Evolutionary conservation across 495 filamentous ascomycete genomes (phyloP).

Genomic region (Lasiosphaeris hirsuta): DNA sequence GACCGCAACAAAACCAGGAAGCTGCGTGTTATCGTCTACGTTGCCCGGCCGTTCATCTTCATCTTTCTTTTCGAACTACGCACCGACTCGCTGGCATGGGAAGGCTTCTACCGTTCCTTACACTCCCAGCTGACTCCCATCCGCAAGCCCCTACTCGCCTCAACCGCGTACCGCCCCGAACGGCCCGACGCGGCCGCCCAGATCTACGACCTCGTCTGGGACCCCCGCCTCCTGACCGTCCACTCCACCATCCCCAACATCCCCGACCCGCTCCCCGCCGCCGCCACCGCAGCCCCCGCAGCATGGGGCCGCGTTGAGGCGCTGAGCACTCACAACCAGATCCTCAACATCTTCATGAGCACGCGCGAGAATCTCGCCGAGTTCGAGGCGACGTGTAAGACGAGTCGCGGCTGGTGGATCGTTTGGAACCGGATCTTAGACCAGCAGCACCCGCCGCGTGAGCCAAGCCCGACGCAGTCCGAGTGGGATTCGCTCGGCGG

Average conservation of each 20-base stretch:
- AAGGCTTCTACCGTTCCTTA: constrained; percentile 73
- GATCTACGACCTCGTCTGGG: constrained; percentile 84
- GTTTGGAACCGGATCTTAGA: constrained; percentile 78
- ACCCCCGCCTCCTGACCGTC: constrained; percentile 69
- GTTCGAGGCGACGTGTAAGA: constrained; percentile 86
- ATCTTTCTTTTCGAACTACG: constrained; percentile 77
- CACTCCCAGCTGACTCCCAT: constrained; percentile 80
- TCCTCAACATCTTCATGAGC: constrained; percentile 68
- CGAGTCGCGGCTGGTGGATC: constrained; percentile 90
- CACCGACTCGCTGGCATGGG: constrained; percentile 62
- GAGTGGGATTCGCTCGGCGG: too few species aligned
- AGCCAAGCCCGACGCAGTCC: too few species aligned
- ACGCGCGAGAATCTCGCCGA: constrained; percentile 59
- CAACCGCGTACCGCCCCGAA: constrained; percentile 54
- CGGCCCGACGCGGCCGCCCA: constrained; percentile 46
- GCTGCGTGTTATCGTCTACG: constrained; percentile 68
- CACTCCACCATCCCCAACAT: constrained; percentile 90
- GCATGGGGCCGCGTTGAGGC: constrained; percentile 80
- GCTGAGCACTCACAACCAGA: constrained; percentile 83
- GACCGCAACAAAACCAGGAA: constrained; percentile 52
- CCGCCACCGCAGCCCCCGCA: background rate
- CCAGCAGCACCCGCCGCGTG: constrained; percentile 15
- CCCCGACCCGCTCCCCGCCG: constrained; percentile 51
- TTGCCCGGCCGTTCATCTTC: constrained; percentile 84
- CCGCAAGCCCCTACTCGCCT: constrained; percentile 63